A percentile compares a stretch with the other conserved stretches of the same genome.
phyloP scores from a whole-genome alignment of 164 flowering plant genomes.

The Taxillus chinensis region DNA sequence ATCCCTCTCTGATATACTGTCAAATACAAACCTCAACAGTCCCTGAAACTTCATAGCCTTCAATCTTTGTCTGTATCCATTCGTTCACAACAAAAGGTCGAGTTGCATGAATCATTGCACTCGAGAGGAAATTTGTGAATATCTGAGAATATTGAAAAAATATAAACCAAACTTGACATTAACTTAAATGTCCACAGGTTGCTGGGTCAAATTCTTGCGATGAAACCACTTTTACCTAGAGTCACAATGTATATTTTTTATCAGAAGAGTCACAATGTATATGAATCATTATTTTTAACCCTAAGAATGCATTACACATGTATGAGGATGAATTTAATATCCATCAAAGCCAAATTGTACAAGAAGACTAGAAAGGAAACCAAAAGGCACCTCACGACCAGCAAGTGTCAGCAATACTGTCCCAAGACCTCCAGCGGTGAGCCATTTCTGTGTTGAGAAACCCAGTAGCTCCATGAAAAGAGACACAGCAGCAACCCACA shows the following conservation, averaged over 20 bases:
- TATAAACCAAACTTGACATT: not conserved
- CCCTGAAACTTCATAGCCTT: conserved; percentile 97
- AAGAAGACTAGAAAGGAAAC: too few species aligned
- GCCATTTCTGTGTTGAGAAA: conserved; percentile 91
- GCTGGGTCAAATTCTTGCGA: not conserved
- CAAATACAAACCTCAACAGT: conserved; percentile 81
- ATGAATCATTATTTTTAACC: too few species aligned
- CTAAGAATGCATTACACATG: too few species aligned
- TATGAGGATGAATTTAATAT: too few species aligned
- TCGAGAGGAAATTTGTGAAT: conserved; percentile 89
- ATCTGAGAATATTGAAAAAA: conserved; percentile 37
- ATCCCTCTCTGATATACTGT: not conserved
- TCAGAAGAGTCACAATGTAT: too few species aligned
- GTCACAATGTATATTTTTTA: too few species aligned
- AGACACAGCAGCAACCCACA: conserved; percentile 91
- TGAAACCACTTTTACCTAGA: too few species aligned
- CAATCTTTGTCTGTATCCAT: conserved; percentile 94
- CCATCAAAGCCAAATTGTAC: too few species aligned
- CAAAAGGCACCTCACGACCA: conserved; percentile 77
- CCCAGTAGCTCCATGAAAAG: conserved; percentile 96
- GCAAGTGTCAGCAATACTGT: conserved; percentile 94
- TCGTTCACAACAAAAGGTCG: conserved; percentile 86
- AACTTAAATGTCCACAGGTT: not conserved
- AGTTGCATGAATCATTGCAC: conserved; percentile 92
- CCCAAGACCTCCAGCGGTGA: conserved; percentile 98